These are phyloP conservation scores for Glycine tomentella DNA, from an alignment of 306 rosid genomes.

Conservation along the genomic window DNA sequence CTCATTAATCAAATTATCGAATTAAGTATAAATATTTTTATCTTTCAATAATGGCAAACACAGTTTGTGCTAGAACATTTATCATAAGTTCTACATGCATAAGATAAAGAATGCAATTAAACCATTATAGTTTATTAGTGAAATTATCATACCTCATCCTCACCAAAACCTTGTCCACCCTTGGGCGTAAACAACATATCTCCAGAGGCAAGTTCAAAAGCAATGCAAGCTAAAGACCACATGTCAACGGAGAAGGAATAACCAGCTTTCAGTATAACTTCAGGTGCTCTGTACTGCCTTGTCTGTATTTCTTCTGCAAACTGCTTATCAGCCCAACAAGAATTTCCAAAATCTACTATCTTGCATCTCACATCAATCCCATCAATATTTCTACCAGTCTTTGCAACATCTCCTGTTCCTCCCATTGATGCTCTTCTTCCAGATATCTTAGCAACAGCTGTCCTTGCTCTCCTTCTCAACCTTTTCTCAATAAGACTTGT, in stretches of 20 bases:
- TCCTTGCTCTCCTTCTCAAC: slow-evolving; percentile 85
- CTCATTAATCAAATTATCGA: slow-evolving; percentile 22
- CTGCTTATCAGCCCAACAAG: slow-evolving; percentile 84
- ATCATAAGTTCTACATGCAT: slow-evolving; percentile 29
- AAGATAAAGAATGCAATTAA: slow-evolving; percentile 15
- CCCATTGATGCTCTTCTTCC: slow-evolving; percentile 80
- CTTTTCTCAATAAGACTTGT: slow-evolving; percentile 78
- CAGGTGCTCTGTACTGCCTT: slow-evolving; percentile 97
- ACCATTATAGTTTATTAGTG: slow-evolving; percentile 28
- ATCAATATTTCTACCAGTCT: slow-evolving; percentile 66
- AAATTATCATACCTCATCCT: slow-evolving; percentile 84
- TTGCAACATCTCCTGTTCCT: slow-evolving; percentile 56
- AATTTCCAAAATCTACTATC: slow-evolving; percentile 95
- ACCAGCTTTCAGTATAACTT: slow-evolving; percentile 82
- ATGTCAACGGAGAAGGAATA: slow-evolving; percentile 87
- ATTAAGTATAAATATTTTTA: not conserved
- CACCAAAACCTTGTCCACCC: slow-evolving; percentile 79
- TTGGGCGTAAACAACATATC: slow-evolving; percentile 95
- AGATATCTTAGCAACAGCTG: slow-evolving; percentile 91
- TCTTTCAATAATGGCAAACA: slow-evolving; percentile 21
- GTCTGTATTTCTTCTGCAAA: slow-evolving; percentile 89
- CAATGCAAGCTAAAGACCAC: slow-evolving; percentile 97
- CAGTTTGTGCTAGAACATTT: slow-evolving; percentile 23
- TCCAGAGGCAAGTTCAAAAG: slow-evolving; percentile 96
- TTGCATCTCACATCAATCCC: slow-evolving; percentile 87